Evolutionary conservation across 2,329 filamentous ascomycete species (phyloP).

Genomic region (Rugonectria rugulosa): DNA sequence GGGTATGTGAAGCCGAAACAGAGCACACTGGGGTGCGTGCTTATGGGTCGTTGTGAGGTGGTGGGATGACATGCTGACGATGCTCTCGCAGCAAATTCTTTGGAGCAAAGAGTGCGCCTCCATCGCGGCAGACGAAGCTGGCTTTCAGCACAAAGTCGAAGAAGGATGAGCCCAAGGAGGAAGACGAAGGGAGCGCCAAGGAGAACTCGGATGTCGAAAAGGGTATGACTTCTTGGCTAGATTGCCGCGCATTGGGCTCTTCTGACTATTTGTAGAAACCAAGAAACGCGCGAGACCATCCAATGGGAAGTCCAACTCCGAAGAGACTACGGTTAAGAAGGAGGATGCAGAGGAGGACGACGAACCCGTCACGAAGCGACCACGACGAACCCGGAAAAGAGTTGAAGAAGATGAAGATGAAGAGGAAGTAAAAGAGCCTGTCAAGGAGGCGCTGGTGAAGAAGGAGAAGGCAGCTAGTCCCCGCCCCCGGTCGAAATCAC

Average conservation of each 20-base stretch:
- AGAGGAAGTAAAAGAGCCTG: conserved; percentile 47
- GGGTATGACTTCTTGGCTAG: conserved; percentile 40
- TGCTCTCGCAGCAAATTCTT: conserved; percentile 79
- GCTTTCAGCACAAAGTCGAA: conserved; percentile 72
- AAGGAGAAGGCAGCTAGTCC: conserved; percentile 29
- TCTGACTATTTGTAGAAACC: conserved; percentile 42
- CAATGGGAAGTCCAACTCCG: conserved; percentile 22
- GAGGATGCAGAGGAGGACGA: conserved; percentile 60
- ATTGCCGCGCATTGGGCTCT: background rate
- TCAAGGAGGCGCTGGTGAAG: conserved; percentile 30
- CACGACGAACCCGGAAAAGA: conserved; percentile 55
- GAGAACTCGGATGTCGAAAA: conserved; percentile 49
- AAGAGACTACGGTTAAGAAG: conserved; percentile 34
- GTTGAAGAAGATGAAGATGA: conserved; percentile 63
- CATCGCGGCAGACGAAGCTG: conserved; percentile 79
- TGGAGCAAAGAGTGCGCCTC: conserved; percentile 61
- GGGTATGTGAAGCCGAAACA: conserved; percentile 85
- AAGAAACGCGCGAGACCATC: conserved; percentile 54
- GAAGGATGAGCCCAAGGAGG: conserved; percentile 45
- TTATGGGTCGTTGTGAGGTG: conserved; percentile 29
- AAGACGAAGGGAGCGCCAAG: conserved; percentile 42
- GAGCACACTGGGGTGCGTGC: conserved; percentile 73
- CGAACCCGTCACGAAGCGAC: conserved; percentile 67
- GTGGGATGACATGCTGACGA: conserved; percentile 8
- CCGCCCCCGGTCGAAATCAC: conserved; percentile 34